Conservation (phyloP, 176 grass and related monocot genomes). For the Eremochloa ophiuroides region DNA sequence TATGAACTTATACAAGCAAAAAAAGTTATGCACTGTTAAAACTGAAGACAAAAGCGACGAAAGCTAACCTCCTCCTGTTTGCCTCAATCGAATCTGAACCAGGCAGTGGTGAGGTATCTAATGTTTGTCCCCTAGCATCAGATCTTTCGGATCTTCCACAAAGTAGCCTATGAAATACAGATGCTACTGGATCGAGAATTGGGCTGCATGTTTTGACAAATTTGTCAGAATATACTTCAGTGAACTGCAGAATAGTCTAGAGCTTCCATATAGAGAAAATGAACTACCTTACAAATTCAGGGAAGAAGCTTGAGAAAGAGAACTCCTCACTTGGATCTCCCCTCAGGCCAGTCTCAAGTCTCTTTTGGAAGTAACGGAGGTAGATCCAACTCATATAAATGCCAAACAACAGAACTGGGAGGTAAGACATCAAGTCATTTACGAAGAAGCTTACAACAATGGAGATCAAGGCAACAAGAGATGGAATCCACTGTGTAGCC, state of each 20-base stretch:
- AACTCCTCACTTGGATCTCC: slow-evolving; percentile 98
- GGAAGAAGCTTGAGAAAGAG: slow-evolving; percentile 94
- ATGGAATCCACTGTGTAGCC: slow-evolving; percentile 66
- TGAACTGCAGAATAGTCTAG: not conserved
- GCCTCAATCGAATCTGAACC: slow-evolving; percentile 89
- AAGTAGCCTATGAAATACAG: slow-evolving; percentile 75
- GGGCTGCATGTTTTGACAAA: slow-evolving; percentile 46
- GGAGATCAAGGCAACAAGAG: slow-evolving; percentile 61
- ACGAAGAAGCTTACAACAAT: slow-evolving; percentile 65
- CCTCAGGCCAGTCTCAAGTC: slow-evolving; percentile 78
- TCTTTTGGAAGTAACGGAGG: slow-evolving; percentile 93
- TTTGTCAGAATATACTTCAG: not conserved
- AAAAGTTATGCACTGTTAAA: slow-evolving; percentile 6
- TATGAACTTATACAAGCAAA: not conserved
- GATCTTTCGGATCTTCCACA: slow-evolving; percentile 78
- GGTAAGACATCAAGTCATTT: slow-evolving; percentile 63
- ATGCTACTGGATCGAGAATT: slow-evolving; percentile 76
- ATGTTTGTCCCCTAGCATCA: slow-evolving; percentile 54
- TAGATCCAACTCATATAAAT: slow-evolving; percentile 99
- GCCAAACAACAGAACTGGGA: slow-evolving; percentile 84
- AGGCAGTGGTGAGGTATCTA: slow-evolving; percentile 67
- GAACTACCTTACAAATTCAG: slow-evolving; percentile 73
- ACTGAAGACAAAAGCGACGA: not conserved
- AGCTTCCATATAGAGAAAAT: slow-evolving; percentile 3
- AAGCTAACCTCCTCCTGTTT: slow-evolving; percentile 75